A percentile compares a stretch with the other conserved stretches of the same genome.
These are phyloP conservation scores for Termitomyces sp. DNA, from an alignment of 768 basidiomycete species.

Conservation along the genomic window DNA sequence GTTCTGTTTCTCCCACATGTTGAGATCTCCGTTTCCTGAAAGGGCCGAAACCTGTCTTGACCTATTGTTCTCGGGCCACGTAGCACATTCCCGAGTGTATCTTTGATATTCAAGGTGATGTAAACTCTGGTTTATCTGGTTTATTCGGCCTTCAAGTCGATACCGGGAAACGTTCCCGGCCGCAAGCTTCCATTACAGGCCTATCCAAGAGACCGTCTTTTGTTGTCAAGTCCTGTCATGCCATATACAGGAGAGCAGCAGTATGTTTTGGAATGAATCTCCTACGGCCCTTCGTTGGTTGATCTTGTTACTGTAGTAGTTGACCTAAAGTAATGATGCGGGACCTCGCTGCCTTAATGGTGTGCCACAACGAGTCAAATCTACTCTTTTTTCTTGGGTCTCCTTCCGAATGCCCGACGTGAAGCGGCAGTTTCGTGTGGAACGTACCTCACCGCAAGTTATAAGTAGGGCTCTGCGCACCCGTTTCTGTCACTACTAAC, in stretches of 20 bases:
- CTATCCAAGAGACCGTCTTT: neutral
- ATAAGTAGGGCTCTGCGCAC: neutral
- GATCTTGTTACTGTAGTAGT: neutral
- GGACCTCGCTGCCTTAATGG: neutral
- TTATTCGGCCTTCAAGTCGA: neutral
- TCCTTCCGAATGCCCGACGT: neutral
- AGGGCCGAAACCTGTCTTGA: neutral
- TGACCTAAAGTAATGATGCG: neutral
- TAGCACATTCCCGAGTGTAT: neutral
- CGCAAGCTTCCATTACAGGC: neutral
- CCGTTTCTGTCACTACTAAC: neutral
- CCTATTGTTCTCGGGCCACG: neutral
- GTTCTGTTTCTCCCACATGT: neutral
- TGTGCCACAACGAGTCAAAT: neutral
- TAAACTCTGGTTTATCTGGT: neutral
- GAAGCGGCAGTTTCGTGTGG: neutral
- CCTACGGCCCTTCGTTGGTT: neutral
- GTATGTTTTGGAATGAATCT: neutral
- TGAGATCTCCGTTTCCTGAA: neutral
- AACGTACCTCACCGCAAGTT: neutral
- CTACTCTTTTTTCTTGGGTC: neutral
- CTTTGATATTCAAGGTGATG: neutral
- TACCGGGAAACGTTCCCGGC: neutral
- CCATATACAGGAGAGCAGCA: neutral
- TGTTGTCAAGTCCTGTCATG: neutral